A percentile compares a stretch with the other conserved stretches of the same genome.
These are phyloP conservation scores for Hansfordia pulvinata DNA, from an alignment of 2,329 filamentous ascomycete genomes.

Conservation along the genomic window DNA sequence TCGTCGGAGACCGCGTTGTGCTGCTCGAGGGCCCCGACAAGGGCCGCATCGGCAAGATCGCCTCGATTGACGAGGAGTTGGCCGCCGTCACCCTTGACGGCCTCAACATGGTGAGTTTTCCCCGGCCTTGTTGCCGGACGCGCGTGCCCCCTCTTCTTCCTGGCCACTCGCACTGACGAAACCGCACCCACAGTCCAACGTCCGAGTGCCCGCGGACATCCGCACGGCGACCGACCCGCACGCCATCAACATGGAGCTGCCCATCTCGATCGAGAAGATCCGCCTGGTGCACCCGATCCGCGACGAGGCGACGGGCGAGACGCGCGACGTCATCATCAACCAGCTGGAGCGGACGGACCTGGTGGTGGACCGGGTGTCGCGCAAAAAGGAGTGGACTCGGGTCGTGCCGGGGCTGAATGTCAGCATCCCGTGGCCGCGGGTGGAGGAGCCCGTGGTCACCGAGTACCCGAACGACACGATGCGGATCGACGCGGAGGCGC, in stretches of 20 bases:
- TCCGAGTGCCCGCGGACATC: conserved; percentile 25
- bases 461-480: conserved; percentile 57
- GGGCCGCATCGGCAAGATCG: conserved; percentile 71
- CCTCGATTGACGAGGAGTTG: conserved; percentile 34
- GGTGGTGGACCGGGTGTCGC: conserved; percentile 32
- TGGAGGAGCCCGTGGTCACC: conserved; percentile 30
- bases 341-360: conserved; percentile 44
- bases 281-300: conserved; percentile 69
- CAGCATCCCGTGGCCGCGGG: conserved; percentile 63
- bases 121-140: background rate
- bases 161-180: conserved; percentile 3
- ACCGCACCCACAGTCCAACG: conserved; percentile 18
- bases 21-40: conserved; percentile 65
- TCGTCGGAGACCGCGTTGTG: conserved; percentile 65
- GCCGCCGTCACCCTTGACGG: conserved; percentile 49
- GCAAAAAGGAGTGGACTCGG: conserved; percentile 35
- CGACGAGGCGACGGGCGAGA: conserved; percentile 48
- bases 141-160: background rate
- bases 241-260: conserved; percentile 33
- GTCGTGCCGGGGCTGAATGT: conserved; percentile 60
- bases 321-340: conserved; percentile 66
- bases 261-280: conserved; percentile 56
- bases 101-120: conserved; percentile 45
- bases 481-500: conserved; percentile 60
- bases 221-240: conserved; percentile 18